Base-by-base conservation (phyloP, 345 rosid genomes). In the Eucalyptus globulus region DNA sequence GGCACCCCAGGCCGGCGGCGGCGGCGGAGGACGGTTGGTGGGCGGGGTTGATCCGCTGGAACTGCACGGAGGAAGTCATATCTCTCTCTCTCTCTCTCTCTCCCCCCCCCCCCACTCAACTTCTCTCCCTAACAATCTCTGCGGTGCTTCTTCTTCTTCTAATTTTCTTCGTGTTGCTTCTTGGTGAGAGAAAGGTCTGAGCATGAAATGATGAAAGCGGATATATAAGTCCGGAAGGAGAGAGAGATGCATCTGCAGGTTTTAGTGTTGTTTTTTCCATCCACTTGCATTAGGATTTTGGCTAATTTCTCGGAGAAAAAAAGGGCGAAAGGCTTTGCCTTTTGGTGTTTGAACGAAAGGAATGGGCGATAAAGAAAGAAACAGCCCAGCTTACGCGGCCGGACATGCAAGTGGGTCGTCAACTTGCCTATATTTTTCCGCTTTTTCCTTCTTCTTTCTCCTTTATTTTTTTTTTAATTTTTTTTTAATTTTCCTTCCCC, bases 31-130 rank as follows among this genome's bases (percentile, higher is more conserved):
- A 87, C 80, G 94, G 81, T 72, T 72, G 81, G 81, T 72, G 93
- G 45, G 94, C 92, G 69, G 92, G 83, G 90, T 93, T 92, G 65
- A 95, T 94, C 88, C 92, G 96, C 92, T 92, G 94, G 90, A 93
- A 91, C 53, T 95, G 95, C 19, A 96, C 76, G 3, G 98, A 87
- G 14, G 97, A 92, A 86, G 97, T 97, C 99, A 96, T 97, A 24
- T 45, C 90, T 86, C 43, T 51, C 49, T 76, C 50, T n/a, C 53
- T 80, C 54, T 5, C 43, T 40, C 43, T 40, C 51, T 14, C 51
- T 49, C 15, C 13, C 29, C 49, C 27, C 8, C 17, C 0, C 67
- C 4, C 67, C 14, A 17, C 34, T 26, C 80, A 67, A 67, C 80
- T 31, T 17, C 80, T 34, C 80, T 31, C 44, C 80, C 80, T 34